Evolutionary conservation across 345 rosid genomes (phyloP).

Genomic region (Populus euphratica): DNA sequence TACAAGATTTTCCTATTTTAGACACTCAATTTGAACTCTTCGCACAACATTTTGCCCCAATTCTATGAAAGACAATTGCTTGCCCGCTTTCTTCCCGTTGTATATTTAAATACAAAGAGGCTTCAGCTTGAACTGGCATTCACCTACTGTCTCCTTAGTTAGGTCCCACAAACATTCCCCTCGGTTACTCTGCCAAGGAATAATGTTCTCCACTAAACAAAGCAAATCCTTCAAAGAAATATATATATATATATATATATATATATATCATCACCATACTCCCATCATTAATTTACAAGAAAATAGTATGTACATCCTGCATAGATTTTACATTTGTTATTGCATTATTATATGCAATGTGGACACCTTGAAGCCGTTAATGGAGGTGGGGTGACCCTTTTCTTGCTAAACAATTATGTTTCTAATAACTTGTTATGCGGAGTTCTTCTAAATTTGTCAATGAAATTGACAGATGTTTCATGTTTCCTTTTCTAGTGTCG

Average conservation of each 20-base stretch:
- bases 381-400: not conserved
- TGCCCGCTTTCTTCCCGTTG: not conserved
- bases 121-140: not conserved
- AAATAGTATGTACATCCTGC: not conserved
- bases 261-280: not conserved
- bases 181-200: slow-evolving; percentile 6
- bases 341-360: not conserved
- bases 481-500: not conserved
- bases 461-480: not conserved
- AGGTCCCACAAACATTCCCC: slow-evolving; percentile 36
- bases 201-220: slow-evolving; percentile 1
- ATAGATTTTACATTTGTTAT: not conserved
- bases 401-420: not conserved
- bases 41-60: not conserved
- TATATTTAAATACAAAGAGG: not conserved
- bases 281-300: not conserved
- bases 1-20: not conserved
- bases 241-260: not conserved
- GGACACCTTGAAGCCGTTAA: not conserved
- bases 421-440: not conserved
- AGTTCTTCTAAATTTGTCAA: not conserved
- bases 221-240: not conserved
- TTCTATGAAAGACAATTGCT: not conserved
- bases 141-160: not conserved
- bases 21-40: not conserved